Conservation (phyloP, 2,329 filamentous ascomycete species). For the Paraphoma sp. region DNA sequence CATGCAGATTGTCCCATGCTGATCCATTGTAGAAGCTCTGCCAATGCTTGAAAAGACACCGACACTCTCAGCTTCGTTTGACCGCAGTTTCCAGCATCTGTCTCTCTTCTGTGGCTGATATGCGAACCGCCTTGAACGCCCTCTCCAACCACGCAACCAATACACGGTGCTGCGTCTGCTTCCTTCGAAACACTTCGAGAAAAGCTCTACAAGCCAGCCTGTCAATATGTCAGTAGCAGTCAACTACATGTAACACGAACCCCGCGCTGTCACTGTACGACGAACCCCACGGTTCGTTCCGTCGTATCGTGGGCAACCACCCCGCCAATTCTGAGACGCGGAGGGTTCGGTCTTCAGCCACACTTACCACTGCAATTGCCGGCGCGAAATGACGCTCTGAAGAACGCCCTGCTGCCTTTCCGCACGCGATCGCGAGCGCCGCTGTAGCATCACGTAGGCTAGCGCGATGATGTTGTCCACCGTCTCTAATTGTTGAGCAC, state of each 20-base stretch:
- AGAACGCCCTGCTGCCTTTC: slow-evolving; percentile 29
- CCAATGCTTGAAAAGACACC: neutral
- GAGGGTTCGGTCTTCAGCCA: slow-evolving; percentile 27
- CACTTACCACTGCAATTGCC: slow-evolving; percentile 68
- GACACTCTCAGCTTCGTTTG: slow-evolving; percentile 10
- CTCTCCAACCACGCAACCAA: slow-evolving; percentile 72
- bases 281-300: neutral
- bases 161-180: slow-evolving; percentile 71
- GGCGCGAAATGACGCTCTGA: slow-evolving; percentile 61
- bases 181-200: slow-evolving; percentile 67
- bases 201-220: slow-evolving; percentile 78
- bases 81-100: slow-evolving; percentile 2
- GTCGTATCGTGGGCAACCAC: slow-evolving; percentile 14
- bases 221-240: slow-evolving; percentile 25
- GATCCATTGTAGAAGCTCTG: neutral
- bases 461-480: slow-evolving; percentile 71
- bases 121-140: slow-evolving; percentile 41
- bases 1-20: neutral
- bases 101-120: slow-evolving; percentile 34
- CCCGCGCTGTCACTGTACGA: slow-evolving; percentile 8
- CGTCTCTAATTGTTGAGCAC: slow-evolving; percentile 57
- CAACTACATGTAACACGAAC: slow-evolving; percentile 13
- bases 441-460: slow-evolving; percentile 68
- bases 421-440: slow-evolving; percentile 53
- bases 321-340: slow-evolving; percentile 30